A percentile compares a stretch with the other conserved stretches of the same genome.
phyloP scores from a whole-genome alignment of 1,284 basidiomycete species.

The Coniferiporia sulphurascens region DNA sequence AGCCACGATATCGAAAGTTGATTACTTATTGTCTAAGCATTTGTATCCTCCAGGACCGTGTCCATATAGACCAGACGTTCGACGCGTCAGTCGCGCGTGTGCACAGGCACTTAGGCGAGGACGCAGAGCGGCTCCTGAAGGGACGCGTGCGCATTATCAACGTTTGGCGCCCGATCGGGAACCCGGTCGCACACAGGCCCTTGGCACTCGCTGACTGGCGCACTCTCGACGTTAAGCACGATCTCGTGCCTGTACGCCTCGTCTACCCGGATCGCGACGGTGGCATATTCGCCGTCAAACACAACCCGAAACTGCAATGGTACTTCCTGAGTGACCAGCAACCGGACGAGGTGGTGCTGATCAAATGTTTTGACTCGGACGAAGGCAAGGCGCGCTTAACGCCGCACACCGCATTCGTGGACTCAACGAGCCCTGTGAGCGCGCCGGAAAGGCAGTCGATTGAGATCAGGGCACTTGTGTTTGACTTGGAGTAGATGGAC shows the following conservation, averaged over 20 bases:
- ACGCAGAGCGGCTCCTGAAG: conserved; percentile 41
- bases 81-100: conserved; percentile 46
- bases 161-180: conserved; percentile 48
- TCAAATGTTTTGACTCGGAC: conserved; percentile 35
- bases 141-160: conserved; percentile 53
- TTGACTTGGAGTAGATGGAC: conserved; percentile 24
- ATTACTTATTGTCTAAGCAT: not conserved
- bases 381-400: conserved; percentile 36
- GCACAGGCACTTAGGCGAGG: conserved; percentile 44
- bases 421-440: conserved; percentile 34
- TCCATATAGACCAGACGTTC: conserved; percentile 58
- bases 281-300: conserved; percentile 30
- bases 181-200: conserved; percentile 42
- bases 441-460: conserved; percentile 40
- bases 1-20: not conserved
- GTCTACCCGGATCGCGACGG: conserved; percentile 32
- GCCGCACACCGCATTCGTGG: conserved; percentile 43
- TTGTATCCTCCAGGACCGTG: conserved; percentile 25
- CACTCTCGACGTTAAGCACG: conserved; percentile 30
- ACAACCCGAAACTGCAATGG: conserved; percentile 26
- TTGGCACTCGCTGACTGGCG: conserved; percentile 45
- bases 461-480: conserved; percentile 37
- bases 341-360: conserved; percentile 27
- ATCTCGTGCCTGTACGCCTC: conserved; percentile 32
- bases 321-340: conserved; percentile 29